Conservation (phyloP, 495 filamentous ascomycete species). For the Podospora sp. region DNA sequence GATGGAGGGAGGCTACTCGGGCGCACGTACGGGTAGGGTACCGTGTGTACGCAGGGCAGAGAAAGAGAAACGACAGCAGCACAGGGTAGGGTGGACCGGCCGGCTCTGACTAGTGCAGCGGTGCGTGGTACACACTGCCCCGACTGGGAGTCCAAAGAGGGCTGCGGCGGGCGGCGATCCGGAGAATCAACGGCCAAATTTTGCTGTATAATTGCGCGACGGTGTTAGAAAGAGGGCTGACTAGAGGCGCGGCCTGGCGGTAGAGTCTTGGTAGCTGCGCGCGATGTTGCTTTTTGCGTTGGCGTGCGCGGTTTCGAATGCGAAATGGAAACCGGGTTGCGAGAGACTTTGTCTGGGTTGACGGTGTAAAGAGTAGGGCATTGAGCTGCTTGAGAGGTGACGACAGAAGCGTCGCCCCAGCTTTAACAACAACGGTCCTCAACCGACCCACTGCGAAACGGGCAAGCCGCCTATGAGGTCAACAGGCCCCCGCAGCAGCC, state of each 20-base stretch:
- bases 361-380: not conserved
- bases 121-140: constrained; percentile 1
- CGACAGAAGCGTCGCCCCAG: constrained; percentile 13
- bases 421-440: constrained; percentile 10
- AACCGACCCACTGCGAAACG: constrained; percentile 7
- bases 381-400: not conserved
- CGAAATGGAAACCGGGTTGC: not conserved
- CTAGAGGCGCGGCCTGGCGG: not conserved
- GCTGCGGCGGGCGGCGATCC: constrained; percentile 32
- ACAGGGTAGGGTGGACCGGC: constrained; percentile 3
- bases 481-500: not conserved
- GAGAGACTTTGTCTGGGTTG: not conserved
- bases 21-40: not conserved
- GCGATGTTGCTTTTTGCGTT: constrained; percentile 2
- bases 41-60: not conserved
- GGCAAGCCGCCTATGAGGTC: constrained; percentile 17
- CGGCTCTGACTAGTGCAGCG: constrained; percentile 10
- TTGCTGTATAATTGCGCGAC: constrained; percentile 33
- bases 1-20: constrained; percentile 9
- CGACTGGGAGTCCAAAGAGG: constrained; percentile 24
- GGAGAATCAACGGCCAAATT: constrained; percentile 41
- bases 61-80: not conserved
- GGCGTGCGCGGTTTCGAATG: not conserved
- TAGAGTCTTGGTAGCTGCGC: constrained; percentile 4
- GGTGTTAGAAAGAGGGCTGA: constrained; percentile 17